These are phyloP conservation scores for Psilocybe subaeruginosa DNA, from an alignment of 768 basidiomycete genomes.

Conservation along the genomic window DNA sequence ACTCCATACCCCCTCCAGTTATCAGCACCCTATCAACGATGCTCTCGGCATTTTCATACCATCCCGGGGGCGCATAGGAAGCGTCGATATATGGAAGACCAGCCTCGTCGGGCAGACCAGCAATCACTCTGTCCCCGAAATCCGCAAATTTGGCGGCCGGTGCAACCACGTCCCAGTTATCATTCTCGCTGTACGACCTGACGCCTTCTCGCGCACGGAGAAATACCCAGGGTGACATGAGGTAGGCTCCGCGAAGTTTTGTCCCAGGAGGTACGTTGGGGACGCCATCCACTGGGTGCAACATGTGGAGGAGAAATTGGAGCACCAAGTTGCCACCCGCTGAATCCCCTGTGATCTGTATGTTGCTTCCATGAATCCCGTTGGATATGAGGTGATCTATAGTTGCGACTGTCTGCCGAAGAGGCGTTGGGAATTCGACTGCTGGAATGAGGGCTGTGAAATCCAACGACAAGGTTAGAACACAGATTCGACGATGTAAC, in stretches of 20 bases:
- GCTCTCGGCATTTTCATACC: constrained; percentile 27
- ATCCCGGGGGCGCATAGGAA: constrained; percentile 22
- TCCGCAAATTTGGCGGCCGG: constrained; percentile 14
- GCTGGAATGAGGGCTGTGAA: constrained; percentile 25
- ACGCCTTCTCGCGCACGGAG: constrained; percentile 5
- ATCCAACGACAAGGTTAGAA: not conserved
- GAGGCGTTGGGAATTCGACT: constrained; percentile 32
- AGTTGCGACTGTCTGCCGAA: constrained; percentile 29
- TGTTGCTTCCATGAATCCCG: constrained; percentile 28
- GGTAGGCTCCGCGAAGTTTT: constrained; percentile 28
- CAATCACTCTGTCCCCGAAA: constrained; percentile 25
- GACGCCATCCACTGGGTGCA: constrained; percentile 28
- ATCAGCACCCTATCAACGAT: constrained; percentile 29
- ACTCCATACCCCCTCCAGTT: constrained; percentile 28
- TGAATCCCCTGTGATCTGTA: constrained; percentile 37
- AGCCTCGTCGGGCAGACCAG: constrained; percentile 26
- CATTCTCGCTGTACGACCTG: constrained; percentile 11
- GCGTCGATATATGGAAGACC: constrained; percentile 26
- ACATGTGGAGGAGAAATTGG: constrained; percentile 33
- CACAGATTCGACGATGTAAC: not conserved
- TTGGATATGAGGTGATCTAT: constrained; percentile 29
- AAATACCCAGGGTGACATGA: constrained; percentile 34
- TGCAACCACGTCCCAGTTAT: constrained; percentile 11
- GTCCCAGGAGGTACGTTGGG: constrained; percentile 18
- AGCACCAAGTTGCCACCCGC: constrained; percentile 35